Percentiles rank a stretch among this genome's conserved stretches.
These are phyloP conservation scores for Xylaria intraflava DNA, from an alignment of 495 filamentous ascomycete species.

Conservation along the genomic window DNA sequence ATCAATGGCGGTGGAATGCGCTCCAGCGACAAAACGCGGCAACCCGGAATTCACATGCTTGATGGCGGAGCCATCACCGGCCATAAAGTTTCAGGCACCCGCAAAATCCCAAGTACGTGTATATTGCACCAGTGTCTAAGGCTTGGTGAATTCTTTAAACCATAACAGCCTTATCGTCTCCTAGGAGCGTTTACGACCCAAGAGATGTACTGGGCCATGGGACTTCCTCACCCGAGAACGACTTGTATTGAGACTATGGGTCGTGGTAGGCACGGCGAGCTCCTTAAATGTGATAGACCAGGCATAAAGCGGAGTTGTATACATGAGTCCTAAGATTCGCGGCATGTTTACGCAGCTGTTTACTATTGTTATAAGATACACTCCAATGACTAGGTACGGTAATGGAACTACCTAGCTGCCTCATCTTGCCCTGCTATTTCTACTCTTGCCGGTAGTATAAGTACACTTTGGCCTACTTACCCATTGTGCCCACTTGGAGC, in stretches of 20 bases:
- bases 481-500: background rate
- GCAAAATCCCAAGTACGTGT: background rate
- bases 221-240: background rate
- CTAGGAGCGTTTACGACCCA: background rate
- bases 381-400: background rate
- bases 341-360: constrained; percentile 1
- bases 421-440: background rate
- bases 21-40: background rate
- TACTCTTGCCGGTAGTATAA: background rate
- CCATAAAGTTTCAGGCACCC: background rate
- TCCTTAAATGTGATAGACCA: constrained; percentile 13
- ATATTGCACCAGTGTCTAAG: background rate
- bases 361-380: background rate
- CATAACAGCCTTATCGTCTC: background rate
- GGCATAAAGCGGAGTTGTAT: constrained; percentile 15
- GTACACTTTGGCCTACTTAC: too few relatives aligned
- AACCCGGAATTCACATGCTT: constrained; percentile 8
- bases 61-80: background rate
- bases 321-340: constrained; percentile 2
- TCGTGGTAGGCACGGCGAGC: background rate
- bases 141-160: background rate
- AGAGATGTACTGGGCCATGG: background rate
- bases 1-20: constrained; percentile 8
- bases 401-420: background rate
- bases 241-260: background rate